Percentiles rank a stretch among this genome's conserved stretches.
phyloP scores from a whole-genome alignment of 768 basidiomycete genomes.

The Chlorophyllum brunneum region DNA sequence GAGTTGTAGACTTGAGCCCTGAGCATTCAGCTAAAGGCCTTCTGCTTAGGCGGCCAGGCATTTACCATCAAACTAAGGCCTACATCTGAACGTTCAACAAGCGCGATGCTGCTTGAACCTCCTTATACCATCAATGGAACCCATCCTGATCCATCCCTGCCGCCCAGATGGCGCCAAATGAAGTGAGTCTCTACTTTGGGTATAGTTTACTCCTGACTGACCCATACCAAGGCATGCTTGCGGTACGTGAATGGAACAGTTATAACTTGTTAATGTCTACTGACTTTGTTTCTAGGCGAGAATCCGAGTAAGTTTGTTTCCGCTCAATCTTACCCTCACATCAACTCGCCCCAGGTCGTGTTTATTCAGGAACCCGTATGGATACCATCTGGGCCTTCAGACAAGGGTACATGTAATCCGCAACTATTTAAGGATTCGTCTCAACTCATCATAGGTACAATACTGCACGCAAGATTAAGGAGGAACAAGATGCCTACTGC shows the following conservation, averaged over 20 bases:
- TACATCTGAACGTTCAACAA: slow-evolving; percentile 66
- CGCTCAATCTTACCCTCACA: slow-evolving; percentile 10
- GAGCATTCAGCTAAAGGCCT: not conserved
- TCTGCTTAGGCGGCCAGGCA: slow-evolving; percentile 64
- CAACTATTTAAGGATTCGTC: slow-evolving; percentile 14
- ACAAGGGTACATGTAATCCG: slow-evolving; percentile 35
- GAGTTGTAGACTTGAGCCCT: not conserved
- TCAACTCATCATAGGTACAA: slow-evolving; percentile 43
- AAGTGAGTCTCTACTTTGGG: slow-evolving; percentile 40
- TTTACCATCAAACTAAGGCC: slow-evolving; percentile 79
- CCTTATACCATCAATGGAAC: slow-evolving; percentile 50
- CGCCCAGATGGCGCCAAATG: slow-evolving; percentile 67
- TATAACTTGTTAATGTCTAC: not conserved
- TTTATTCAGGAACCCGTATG: slow-evolving; percentile 52
- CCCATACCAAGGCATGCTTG: slow-evolving; percentile 39
- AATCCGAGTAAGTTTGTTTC: slow-evolving; percentile 46
- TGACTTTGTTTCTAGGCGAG: slow-evolving; percentile 34
- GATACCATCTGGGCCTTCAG: slow-evolving; percentile 67
- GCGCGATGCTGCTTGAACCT: slow-evolving; percentile 76
- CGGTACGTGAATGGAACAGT: slow-evolving; percentile 25
- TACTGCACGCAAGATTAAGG: slow-evolving; percentile 57
- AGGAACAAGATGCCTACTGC: slow-evolving; percentile 63
- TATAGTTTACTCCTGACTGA: not conserved
- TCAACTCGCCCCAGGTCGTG: slow-evolving; percentile 27
- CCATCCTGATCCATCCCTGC: slow-evolving; percentile 30